These are phyloP conservation scores for Lophiotrema nucula DNA, from an alignment of 495 filamentous ascomycete genomes.

Conservation along the genomic window DNA sequence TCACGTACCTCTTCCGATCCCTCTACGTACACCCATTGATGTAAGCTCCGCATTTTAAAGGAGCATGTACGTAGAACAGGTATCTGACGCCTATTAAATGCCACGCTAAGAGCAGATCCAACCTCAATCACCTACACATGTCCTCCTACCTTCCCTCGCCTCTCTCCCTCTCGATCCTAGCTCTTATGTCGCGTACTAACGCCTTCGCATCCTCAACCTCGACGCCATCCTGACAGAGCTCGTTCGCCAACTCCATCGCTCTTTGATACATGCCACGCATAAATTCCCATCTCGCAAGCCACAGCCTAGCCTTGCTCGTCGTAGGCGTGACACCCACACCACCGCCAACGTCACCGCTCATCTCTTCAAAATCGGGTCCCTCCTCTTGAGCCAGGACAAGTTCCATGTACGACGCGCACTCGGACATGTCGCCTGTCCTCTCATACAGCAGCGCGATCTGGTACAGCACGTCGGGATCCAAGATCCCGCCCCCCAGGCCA, in stretches of 20 bases:
- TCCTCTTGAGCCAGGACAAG: constrained; percentile 88
- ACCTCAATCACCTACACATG: no score
- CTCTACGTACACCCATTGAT: no score
- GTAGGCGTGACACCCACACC: constrained; percentile 70
- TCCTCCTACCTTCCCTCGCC: no score
- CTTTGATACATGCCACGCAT: constrained; percentile 66
- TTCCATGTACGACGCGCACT: constrained; percentile 92
- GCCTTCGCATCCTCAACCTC: constrained; percentile 99
- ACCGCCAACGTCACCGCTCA: constrained; percentile 42
- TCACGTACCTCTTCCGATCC: no score
- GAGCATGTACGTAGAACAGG: no score
- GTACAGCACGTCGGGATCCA: constrained; percentile 86
- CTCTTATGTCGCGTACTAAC: constrained; percentile 82
- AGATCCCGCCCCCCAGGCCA: constrained; percentile 50
- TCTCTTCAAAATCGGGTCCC: constrained; percentile 55
- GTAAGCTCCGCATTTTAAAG: no score
- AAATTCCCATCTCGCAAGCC: constrained; percentile 85
- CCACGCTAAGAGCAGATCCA: no score
- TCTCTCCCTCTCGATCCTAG: constrained; percentile 62
- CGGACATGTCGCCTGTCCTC: constrained; percentile 66
- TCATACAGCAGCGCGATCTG: constrained; percentile 91
- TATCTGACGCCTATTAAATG: no score
- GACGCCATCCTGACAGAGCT: constrained; percentile 92
- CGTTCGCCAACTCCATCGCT: constrained; percentile 78
- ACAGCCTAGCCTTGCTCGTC: constrained; percentile 88